A percentile compares a stretch with the other conserved stretches of the same genome.
Evolutionary conservation across 73 alveolate genomes (phyloP).

Genomic region (Paramecium sonneborni): DNA sequence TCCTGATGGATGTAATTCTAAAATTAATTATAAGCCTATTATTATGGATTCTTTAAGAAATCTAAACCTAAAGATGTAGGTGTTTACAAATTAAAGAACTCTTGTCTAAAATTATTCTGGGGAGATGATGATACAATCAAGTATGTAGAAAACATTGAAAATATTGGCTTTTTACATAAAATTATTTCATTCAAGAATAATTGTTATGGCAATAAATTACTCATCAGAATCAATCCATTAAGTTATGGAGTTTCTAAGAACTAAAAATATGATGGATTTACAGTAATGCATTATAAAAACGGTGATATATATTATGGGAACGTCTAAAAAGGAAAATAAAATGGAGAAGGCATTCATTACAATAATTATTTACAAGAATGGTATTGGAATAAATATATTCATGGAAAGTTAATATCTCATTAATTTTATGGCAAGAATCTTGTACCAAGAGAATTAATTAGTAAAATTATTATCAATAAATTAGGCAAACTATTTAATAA

Average conservation of each 20-base stretch:
- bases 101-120: not conserved
- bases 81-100: not conserved
- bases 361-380: not conserved
- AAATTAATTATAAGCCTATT: not conserved
- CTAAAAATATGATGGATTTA: conserved; percentile 4
- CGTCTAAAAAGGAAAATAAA: not conserved
- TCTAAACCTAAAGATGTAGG: conserved; percentile 11
- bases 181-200: not conserved
- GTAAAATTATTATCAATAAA: not conserved
- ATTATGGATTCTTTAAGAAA: conserved; percentile 31
- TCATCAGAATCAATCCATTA: not conserved
- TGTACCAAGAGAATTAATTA: conserved; percentile 33
- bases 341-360: conserved; percentile 41
- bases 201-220: conserved; percentile 13
- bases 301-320: conserved; percentile 19
- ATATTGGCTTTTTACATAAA: not conserved
- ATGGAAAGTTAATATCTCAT: not conserved
- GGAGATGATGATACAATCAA: not conserved
- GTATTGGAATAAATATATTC: not conserved
- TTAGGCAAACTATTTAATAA: not conserved
- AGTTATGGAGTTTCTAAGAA: conserved; percentile 3
- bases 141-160: not conserved
- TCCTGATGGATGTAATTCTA: conserved; percentile 24
- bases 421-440: not conserved
- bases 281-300: conserved; percentile 25